phyloP scores from a whole-genome alignment of 352 stramenopile genomes.

The Globisporangium canariense region DNA sequence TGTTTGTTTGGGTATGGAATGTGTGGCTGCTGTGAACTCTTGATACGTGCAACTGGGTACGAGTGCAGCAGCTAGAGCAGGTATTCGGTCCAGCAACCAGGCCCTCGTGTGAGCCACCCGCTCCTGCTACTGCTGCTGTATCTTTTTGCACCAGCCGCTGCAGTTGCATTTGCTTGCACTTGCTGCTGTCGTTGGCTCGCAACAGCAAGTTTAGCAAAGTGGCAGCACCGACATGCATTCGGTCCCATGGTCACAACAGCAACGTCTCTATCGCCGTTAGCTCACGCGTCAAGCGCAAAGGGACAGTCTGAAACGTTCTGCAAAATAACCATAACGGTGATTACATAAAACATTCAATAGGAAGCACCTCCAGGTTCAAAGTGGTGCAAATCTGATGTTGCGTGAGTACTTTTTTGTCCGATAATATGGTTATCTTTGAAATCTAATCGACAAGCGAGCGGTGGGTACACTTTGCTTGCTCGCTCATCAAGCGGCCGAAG shows the following conservation, averaged over 20 bases:
- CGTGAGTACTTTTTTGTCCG: not conserved
- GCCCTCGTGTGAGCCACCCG: not conserved
- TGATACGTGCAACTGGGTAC: not conserved
- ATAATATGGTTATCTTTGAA: not conserved
- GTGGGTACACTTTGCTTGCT: slow-evolving; percentile 2
- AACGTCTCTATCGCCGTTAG: slow-evolving; percentile 1
- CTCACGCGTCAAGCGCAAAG: not conserved
- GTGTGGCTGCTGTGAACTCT: not conserved
- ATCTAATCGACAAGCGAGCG: not conserved
- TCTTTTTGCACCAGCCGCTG: not conserved
- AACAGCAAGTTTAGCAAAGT: not conserved
- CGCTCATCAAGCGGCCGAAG: not conserved
- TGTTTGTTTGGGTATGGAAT: not conserved
- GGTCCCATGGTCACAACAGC: not conserved
- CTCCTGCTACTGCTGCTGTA: not conserved
- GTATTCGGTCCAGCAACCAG: not conserved
- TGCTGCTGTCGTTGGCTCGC: not conserved
- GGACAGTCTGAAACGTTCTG: not conserved
- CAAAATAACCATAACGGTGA: not conserved
- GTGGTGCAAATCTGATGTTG: not conserved
- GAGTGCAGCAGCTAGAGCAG: not conserved
- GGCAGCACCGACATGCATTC: not conserved
- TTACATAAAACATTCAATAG: too few species aligned
- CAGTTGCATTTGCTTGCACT: not conserved
- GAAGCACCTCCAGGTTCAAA: too few species aligned